Evolutionary conservation across 305 asterid genomes (phyloP).

Genomic region (Petunia hybrid): DNA sequence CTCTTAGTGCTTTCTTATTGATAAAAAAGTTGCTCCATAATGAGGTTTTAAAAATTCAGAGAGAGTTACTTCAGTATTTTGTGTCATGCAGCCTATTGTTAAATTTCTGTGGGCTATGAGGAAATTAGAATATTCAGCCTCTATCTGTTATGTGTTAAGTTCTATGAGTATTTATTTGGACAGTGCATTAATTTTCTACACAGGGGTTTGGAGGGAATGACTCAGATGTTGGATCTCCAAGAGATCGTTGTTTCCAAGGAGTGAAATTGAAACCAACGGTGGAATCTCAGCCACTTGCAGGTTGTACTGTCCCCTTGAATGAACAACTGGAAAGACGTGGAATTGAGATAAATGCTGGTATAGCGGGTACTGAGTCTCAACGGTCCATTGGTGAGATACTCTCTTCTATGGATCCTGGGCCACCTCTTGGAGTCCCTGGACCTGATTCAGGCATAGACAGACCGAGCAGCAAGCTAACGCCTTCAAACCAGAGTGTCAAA

Average conservation of each 20-base stretch:
- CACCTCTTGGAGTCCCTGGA: conserved; percentile 63
- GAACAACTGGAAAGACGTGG: conserved; percentile 68
- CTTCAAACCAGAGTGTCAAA: conserved; percentile 63
- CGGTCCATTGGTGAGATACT: conserved; percentile 81
- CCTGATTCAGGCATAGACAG: conserved; percentile 66
- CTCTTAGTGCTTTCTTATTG: too few relatives aligned
- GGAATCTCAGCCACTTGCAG: conserved; percentile 55
- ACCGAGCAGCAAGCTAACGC: conserved; percentile 54
- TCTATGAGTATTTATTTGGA: conserved; percentile 33
- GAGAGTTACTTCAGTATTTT: not conserved
- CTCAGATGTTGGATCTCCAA: conserved; percentile 69
- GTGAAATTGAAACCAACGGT: conserved; percentile 50
- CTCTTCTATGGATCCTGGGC: conserved; percentile 79
- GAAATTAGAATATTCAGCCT: not conserved
- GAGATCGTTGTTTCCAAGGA: conserved; percentile 47
- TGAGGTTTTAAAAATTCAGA: not conserved
- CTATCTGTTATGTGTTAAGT: conserved; percentile 7
- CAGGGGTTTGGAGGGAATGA: conserved; percentile 80
- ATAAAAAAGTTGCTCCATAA: not conserved
- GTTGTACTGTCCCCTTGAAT: conserved; percentile 54
- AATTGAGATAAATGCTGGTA: conserved; percentile 58
- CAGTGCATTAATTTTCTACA: conserved; percentile 40
- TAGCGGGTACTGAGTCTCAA: conserved; percentile 69
- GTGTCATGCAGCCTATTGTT: conserved; percentile 11
- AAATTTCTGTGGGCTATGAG: conserved; percentile 19